phyloP scores from a whole-genome alignment of 2,329 filamentous ascomycete genomes.

The Cordyceps farinosa region DNA sequence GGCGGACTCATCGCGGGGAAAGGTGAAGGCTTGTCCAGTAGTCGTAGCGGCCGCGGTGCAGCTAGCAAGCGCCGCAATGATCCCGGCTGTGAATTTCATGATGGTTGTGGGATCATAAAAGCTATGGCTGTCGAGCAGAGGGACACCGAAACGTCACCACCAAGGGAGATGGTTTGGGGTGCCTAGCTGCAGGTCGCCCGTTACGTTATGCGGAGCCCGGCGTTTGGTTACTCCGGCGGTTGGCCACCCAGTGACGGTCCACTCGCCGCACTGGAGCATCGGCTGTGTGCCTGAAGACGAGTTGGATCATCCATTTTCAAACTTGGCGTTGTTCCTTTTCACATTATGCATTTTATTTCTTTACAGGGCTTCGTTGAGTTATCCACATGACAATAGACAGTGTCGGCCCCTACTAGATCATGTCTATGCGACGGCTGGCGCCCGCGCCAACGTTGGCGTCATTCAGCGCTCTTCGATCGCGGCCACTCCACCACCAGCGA shows the following conservation, averaged over 20 bases:
- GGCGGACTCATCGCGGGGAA: conserved; percentile 34
- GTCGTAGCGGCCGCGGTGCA: conserved; percentile 37
- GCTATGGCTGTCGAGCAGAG: conserved; percentile 26
- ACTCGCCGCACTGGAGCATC: neutral
- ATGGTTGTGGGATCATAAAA: conserved; percentile 32
- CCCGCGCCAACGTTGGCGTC: conserved; percentile 12
- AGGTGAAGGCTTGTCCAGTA: conserved; percentile 52
- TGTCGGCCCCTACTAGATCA: neutral
- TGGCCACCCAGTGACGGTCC: neutral
- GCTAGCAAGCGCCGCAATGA: conserved; percentile 37
- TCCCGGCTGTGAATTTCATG: conserved; percentile 43
- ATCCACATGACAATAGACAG: neutral
- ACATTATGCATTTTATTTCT: conserved; percentile 12
- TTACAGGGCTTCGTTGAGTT: neutral
- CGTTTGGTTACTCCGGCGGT: conserved; percentile 18
- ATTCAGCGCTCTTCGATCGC: conserved; percentile 22
- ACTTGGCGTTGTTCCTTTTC: conserved; percentile 2
- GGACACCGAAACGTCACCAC: conserved; percentile 27
- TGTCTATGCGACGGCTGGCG: conserved; percentile 14
- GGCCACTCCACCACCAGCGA: conserved; percentile 24
- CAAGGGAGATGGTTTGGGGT: conserved; percentile 6
- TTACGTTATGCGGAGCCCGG: conserved; percentile 16
- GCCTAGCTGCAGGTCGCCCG: conserved; percentile 4
- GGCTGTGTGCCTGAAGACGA: neutral
- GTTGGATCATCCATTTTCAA: neutral